These are phyloP conservation scores for Hanseniaspora lindneri DNA, from an alignment of 805 yeast species.

Conservation along the genomic window DNA sequence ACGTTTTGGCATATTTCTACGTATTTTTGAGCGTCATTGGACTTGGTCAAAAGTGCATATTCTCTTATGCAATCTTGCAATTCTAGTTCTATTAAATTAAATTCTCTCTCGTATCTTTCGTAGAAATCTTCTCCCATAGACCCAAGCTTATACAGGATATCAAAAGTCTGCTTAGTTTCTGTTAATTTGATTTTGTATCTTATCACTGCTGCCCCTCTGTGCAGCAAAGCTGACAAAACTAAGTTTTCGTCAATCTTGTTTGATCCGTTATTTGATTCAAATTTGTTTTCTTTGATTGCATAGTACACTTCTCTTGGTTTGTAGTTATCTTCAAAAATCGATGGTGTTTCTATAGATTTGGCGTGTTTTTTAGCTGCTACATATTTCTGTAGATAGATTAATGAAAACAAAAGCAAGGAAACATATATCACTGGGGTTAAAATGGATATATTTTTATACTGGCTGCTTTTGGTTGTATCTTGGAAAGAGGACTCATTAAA, in stretches of 20 bases:
- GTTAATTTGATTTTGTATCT: constrained; percentile 72
- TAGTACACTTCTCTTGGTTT: constrained; percentile 52
- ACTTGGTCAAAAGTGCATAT: constrained; percentile 54
- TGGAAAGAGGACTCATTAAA: constrained; percentile 16
- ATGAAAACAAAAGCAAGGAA: constrained; percentile 1
- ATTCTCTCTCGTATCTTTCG: constrained; percentile 67
- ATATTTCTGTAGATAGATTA: constrained; percentile 9
- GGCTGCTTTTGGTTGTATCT: constrained; percentile 5
- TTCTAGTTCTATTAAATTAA: constrained; percentile 70
- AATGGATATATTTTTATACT: constrained; percentile 11
- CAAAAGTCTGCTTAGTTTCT: constrained; percentile 62
- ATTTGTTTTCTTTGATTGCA: constrained; percentile 38
- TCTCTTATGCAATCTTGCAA: constrained; percentile 62
- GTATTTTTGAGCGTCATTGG: constrained; percentile 66
- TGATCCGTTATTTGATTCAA: constrained; percentile 22
- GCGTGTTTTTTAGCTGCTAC: constrained; percentile 7
- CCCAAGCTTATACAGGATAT: constrained; percentile 69
- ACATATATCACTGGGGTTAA: constrained; percentile 14
- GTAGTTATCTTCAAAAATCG: constrained; percentile 57
- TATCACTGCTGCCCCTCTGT: constrained; percentile 77
- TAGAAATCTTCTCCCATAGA: constrained; percentile 81
- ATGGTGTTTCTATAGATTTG: constrained; percentile 24
- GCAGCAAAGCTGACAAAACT: constrained; percentile 52
- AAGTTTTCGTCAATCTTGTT: constrained; percentile 67
- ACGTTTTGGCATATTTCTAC: constrained; percentile 77